Conservation (phyloP, 2,329 filamentous ascomycete species). For the Botrytis sinoallii region DNA sequence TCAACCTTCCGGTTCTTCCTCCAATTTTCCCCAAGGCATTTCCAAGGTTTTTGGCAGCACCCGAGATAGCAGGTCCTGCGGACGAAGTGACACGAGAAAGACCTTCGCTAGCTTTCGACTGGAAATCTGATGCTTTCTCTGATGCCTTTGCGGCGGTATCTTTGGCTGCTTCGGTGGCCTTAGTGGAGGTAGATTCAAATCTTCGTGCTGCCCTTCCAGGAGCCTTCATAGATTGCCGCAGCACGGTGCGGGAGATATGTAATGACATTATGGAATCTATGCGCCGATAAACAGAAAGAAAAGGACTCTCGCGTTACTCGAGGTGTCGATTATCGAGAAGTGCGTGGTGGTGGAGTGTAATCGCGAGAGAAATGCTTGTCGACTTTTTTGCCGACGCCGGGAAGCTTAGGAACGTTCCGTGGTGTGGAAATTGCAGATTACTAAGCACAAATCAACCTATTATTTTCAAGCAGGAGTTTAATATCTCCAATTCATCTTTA, state of each 20-base stretch:
- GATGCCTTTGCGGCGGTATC: conserved; percentile 44
- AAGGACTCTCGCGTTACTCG: conserved; percentile 23
- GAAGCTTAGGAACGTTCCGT: conserved; percentile 24
- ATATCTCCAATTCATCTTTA: neutral
- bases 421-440: conserved; percentile 15
- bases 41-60: conserved; percentile 65
- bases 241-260: conserved; percentile 34
- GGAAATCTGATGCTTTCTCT: conserved; percentile 45
- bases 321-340: conserved; percentile 30
- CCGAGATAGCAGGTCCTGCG: conserved; percentile 73
- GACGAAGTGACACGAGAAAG: conserved; percentile 77
- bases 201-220: conserved; percentile 39
- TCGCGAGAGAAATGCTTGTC: conserved; percentile 26
- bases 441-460: conserved; percentile 13
- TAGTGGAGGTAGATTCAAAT: conserved; percentile 57
- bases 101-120: conserved; percentile 73
- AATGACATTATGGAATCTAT: conserved; percentile 35
- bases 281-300: conserved; percentile 25
- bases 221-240: conserved; percentile 36
- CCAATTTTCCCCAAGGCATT: conserved; percentile 72
- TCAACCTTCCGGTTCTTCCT: conserved; percentile 75
- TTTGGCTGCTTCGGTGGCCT: conserved; percentile 46
- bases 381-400: conserved; percentile 30
- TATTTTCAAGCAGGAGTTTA: neutral
- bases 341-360: conserved; percentile 29